These are phyloP conservation scores for Tolypocladium nubicola DNA, from an alignment of 2,329 filamentous ascomycete species.

Conservation along the genomic window DNA sequence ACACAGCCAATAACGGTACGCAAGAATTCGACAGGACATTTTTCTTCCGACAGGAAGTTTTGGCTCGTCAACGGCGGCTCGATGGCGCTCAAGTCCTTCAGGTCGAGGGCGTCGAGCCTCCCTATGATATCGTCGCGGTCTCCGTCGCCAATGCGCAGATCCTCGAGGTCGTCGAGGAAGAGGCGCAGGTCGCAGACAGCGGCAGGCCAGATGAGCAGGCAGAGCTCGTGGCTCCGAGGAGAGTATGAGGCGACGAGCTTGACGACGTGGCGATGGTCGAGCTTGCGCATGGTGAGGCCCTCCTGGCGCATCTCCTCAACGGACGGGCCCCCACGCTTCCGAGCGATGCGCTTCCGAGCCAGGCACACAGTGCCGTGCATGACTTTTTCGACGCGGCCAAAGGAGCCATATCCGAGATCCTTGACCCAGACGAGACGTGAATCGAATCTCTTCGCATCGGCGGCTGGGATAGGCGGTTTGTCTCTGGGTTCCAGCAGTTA, in stretches of 20 bases:
- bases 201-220: constrained; percentile 35
- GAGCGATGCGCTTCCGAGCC: constrained; percentile 32
- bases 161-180: constrained; percentile 32
- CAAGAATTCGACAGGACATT: constrained; percentile 29
- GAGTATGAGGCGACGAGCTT: constrained; percentile 36
- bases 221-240: constrained; percentile 26
- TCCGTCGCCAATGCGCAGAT: constrained; percentile 23
- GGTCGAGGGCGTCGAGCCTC: constrained; percentile 25
- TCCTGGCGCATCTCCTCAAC: constrained; percentile 33
- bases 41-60: constrained; percentile 10
- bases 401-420: constrained; percentile 31
- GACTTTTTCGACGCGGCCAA: constrained; percentile 33
- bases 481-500: constrained; percentile 10
- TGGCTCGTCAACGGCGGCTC: constrained; percentile 14
- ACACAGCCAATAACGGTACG: constrained; percentile 33
- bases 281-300: constrained; percentile 34
- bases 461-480: constrained; percentile 17
- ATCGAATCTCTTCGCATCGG: constrained; percentile 24
- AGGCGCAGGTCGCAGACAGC: constrained; percentile 33
- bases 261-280: constrained; percentile 37
- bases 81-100: constrained; percentile 25
- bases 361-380: constrained; percentile 28
- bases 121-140: constrained; percentile 29
- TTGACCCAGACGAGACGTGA: constrained; percentile 17
- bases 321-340: constrained; percentile 20